phyloP scores from a whole-genome alignment of 2,329 filamentous ascomycete genomes.

The Magnaporthiopsis rhizophila region DNA sequence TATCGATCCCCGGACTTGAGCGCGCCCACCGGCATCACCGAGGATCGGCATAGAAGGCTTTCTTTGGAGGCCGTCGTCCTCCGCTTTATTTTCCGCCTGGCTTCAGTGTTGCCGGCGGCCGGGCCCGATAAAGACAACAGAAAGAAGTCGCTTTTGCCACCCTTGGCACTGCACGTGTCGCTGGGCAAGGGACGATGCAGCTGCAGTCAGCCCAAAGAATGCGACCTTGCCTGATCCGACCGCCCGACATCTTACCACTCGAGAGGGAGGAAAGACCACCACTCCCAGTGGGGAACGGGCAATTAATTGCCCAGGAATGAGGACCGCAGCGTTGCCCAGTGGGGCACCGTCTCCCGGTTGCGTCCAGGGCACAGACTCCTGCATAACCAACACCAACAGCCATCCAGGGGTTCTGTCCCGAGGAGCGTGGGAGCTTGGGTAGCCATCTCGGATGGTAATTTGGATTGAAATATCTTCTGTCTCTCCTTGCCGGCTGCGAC shows the following conservation, averaged over 20 bases:
- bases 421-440: not conserved
- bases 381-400: not conserved
- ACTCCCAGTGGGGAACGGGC: not conserved
- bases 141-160: not conserved
- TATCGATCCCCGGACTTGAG: not conserved
- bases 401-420: not conserved
- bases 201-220: not conserved
- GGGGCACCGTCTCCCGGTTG: not conserved
- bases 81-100: not conserved
- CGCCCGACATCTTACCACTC: no score
- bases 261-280: no score
- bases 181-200: not conserved
- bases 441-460: not conserved
- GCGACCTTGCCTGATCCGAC: not conserved
- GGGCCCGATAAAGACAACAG: not conserved
- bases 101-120: not conserved
- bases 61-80: not conserved
- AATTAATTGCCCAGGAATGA: not conserved
- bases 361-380: not conserved
- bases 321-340: not conserved
- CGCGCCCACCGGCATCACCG: not conserved
- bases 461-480: not conserved
- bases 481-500: not conserved
- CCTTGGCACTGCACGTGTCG: not conserved
- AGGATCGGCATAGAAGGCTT: not conserved